phyloP scores from a whole-genome alignment of 2,329 filamentous ascomycete species.

The Cladosporium sphaerospermum region DNA sequence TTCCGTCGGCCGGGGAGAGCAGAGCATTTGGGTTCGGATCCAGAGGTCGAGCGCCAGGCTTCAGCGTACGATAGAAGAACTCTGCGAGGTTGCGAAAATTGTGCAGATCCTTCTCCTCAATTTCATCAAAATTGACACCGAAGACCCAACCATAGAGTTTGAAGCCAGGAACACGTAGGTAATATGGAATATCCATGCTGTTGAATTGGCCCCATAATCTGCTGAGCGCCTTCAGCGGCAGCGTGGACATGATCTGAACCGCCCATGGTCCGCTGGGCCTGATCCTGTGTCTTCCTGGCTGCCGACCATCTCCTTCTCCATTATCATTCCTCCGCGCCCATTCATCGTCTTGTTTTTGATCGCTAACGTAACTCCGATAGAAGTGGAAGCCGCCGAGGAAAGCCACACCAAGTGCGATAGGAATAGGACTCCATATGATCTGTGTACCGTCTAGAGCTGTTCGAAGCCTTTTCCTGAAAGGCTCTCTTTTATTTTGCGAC shows the following conservation, averaged over 20 bases:
- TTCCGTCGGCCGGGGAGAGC: constrained; percentile 83
- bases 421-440: constrained; percentile 73
- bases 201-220: constrained; percentile 89
- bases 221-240: constrained; percentile 85
- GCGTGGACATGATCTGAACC: constrained; percentile 86
- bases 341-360: constrained; percentile 42
- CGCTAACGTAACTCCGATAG: constrained; percentile 62
- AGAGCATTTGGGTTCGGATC: constrained; percentile 75
- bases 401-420: constrained; percentile 75
- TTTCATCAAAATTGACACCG: constrained; percentile 83
- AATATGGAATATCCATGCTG: constrained; percentile 80
- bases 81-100: constrained; percentile 86
- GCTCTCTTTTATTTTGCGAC: neutral
- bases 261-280: constrained; percentile 85
- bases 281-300: constrained; percentile 55
- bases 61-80: constrained; percentile 95
- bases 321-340: constrained; percentile 25
- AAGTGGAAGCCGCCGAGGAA: constrained; percentile 80
- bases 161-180: constrained; percentile 81
- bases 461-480: constrained; percentile 5
- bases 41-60: constrained; percentile 78
- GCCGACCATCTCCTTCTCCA: constrained; percentile 40
- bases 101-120: constrained; percentile 78
- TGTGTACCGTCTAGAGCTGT: constrained; percentile 6
- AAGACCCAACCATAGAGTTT: constrained; percentile 87